Percentiles rank a stretch among this genome's conserved stretches.
Conservation (phyloP, 257 asterid species). For the Mitragyna speciosa region DNA sequence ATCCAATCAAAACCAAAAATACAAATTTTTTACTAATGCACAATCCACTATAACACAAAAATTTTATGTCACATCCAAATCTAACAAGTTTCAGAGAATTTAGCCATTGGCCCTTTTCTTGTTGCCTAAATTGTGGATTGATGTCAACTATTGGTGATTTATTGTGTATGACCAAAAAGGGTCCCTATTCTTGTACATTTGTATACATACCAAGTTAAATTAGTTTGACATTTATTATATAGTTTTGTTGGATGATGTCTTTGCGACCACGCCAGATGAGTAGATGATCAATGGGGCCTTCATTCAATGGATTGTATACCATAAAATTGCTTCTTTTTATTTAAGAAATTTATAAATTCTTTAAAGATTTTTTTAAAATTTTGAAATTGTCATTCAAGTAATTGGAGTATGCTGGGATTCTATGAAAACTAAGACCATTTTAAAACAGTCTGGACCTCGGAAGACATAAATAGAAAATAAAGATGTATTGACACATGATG, state of each 20-base stretch:
- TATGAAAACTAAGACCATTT: not conserved
- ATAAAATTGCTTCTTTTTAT: not conserved
- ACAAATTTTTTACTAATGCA: not conserved
- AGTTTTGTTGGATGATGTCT: conserved; percentile 1
- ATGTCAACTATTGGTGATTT: not conserved
- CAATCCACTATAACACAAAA: not conserved
- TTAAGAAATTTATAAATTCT: not conserved
- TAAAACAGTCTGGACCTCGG: not conserved
- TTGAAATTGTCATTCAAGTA: not conserved
- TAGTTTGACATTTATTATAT: not conserved
- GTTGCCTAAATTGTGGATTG: not conserved
- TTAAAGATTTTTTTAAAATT: no score
- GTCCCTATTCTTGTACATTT: not conserved
- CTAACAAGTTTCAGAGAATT: no score
- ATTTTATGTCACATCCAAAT: not conserved
- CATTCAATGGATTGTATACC: not conserved
- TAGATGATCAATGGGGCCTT: conserved; percentile 5
- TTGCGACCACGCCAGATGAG: not conserved
- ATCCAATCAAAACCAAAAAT: no score
- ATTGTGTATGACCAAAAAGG: not conserved
- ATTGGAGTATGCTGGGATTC: not conserved
- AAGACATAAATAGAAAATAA: not conserved
- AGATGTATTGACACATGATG: not conserved
- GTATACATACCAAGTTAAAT: not conserved
- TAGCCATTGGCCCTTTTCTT: not conserved